phyloP scores from a whole-genome alignment of 1,284 basidiomycete species.

The Ceratobasidium theobromae region DNA sequence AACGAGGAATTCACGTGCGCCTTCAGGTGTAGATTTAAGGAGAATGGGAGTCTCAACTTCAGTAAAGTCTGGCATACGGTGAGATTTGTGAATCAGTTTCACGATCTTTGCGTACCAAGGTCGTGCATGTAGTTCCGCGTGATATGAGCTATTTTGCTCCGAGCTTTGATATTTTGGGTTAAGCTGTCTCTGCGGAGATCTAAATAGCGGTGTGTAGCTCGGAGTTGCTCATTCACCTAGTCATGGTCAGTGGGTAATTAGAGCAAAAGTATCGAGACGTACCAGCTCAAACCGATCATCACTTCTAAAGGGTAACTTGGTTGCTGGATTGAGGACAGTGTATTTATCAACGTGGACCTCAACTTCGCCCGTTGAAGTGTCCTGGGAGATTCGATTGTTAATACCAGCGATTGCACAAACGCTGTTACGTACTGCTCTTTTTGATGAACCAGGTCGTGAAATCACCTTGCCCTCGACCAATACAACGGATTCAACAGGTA shows the following conservation, averaged over 20 bases:
- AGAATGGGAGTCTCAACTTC: conserved; percentile 94
- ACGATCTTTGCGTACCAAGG: conserved; percentile 53
- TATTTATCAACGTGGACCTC: conserved; percentile 76
- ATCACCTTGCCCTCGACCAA: conserved; percentile 71
- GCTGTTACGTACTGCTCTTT: conserved; percentile 25
- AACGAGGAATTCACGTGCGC: conserved; percentile 92
- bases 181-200: conserved; percentile 79
- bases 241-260: conserved; percentile 35
- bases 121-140: conserved; percentile 74
- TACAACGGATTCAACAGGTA: conserved; percentile 76
- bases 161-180: conserved; percentile 74
- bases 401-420: no score
- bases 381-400: no score
- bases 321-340: conserved; percentile 77
- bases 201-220: conserved; percentile 82
- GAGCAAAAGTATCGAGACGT: conserved; percentile 53
- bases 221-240: conserved; percentile 82
- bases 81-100: conserved; percentile 33
- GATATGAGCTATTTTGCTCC: conserved; percentile 77
- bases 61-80: conserved; percentile 71
- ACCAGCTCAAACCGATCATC: conserved; percentile 19
- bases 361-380: conserved; percentile 61
- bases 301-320: conserved; percentile 39
- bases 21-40: conserved; percentile 92
- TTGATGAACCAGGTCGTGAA: conserved; percentile 54